These are phyloP conservation scores for Naumovozyma dairenensis DNA, from an alignment of 805 yeast species.

Conservation along the genomic window DNA sequence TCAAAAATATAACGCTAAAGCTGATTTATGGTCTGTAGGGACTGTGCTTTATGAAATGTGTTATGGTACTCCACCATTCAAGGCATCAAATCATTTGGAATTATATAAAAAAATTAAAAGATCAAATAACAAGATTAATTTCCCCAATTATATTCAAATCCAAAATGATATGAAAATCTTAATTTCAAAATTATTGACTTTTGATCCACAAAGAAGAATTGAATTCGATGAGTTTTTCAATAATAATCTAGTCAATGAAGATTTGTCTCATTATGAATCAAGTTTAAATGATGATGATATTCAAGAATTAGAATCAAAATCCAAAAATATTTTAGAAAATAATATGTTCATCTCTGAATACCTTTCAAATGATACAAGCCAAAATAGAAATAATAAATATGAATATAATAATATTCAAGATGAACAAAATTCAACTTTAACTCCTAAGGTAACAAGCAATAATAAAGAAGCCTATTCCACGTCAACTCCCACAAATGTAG, in stretches of 20 bases:
- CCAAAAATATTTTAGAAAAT: constrained; percentile 55
- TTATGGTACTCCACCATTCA: constrained; percentile 93
- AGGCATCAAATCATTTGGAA: constrained; percentile 88
- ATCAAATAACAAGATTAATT: constrained; percentile 65
- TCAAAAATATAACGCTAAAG: constrained; percentile 94
- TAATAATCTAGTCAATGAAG: constrained; percentile 53
- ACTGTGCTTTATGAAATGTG: constrained; percentile 93
- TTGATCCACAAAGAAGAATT: constrained; percentile 80
- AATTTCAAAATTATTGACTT: constrained; percentile 66
- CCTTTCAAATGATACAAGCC: constrained; percentile 37
- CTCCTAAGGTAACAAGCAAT: background rate
- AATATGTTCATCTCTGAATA: constrained; percentile 78
- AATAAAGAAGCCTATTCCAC: too few species aligned
- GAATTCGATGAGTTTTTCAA: constrained; percentile 81
- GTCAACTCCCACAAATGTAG: too few species aligned
- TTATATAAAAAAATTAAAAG: constrained; percentile 76
- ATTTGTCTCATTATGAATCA: constrained; percentile 32
- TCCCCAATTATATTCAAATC: constrained; percentile 60
- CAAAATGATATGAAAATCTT: constrained; percentile 57
- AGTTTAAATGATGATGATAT: constrained; percentile 34
- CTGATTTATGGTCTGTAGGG: constrained; percentile 97
- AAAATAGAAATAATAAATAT: constrained; percentile 12
- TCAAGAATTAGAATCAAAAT: constrained; percentile 48
- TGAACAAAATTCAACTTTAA: constrained; percentile 3
- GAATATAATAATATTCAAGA: background rate